These are phyloP conservation scores for Fraxinus greggii DNA, from an alignment of 305 asterid genomes.

Conservation along the genomic window DNA sequence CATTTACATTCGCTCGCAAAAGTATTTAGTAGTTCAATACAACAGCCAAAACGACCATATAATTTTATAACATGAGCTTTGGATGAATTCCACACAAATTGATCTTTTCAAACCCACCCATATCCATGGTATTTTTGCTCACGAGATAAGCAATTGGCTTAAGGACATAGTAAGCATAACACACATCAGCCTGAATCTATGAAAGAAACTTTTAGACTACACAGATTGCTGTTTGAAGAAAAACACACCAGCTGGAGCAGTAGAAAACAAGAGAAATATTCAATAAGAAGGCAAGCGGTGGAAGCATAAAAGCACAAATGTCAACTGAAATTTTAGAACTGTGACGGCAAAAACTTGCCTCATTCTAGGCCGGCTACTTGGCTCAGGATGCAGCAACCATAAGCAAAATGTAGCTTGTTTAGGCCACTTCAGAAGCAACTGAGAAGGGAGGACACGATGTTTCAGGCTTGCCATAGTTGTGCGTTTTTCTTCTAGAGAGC, in stretches of 20 bases:
- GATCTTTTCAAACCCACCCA: not conserved
- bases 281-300: not conserved
- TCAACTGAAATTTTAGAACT: not conserved
- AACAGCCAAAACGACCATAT: not conserved
- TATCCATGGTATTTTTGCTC: not conserved
- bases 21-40: not conserved
- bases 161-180: not conserved
- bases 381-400: slow-evolving; percentile 93
- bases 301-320: slow-evolving; percentile 9
- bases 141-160: not conserved
- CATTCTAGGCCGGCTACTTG: slow-evolving; percentile 76
- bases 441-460: slow-evolving; percentile 95
- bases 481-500: slow-evolving; percentile 72
- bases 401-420: slow-evolving; percentile 96
- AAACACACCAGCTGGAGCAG: not conserved
- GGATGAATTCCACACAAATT: not conserved
- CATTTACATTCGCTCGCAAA: slow-evolving; percentile 10
- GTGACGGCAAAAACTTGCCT: slow-evolving; percentile 41
- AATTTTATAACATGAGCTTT: not conserved
- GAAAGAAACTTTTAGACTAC: not conserved
- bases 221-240: slow-evolving; percentile 7
- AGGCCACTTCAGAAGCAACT: slow-evolving; percentile 91
- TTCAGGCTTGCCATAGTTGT: slow-evolving; percentile 75
- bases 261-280: slow-evolving; percentile 5
- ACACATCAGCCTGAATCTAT: not conserved